Conservation (phyloP, 805 yeast species). For the Ogataea nitratoaversa region DNA sequence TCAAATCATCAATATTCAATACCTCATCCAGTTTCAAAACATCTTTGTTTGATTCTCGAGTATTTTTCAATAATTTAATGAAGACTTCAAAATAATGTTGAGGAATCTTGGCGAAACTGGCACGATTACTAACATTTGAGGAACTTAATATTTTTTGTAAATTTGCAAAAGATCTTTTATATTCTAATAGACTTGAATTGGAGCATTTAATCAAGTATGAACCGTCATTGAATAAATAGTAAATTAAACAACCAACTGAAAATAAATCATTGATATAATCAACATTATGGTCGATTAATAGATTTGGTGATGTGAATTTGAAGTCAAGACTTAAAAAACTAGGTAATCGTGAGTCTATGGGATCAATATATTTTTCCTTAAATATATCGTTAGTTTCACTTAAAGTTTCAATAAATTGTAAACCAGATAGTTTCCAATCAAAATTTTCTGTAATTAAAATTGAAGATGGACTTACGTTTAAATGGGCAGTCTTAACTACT, state of each 20-base stretch:
- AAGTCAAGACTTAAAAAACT: constrained; percentile 62
- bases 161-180: constrained; percentile 51
- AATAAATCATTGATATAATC: constrained; percentile 75
- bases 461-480: constrained; percentile 74
- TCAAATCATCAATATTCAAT: constrained; percentile 57
- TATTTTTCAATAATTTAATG: constrained; percentile 49
- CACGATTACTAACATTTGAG: constrained; percentile 40
- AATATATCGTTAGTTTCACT: constrained; percentile 42
- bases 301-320: constrained; percentile 81
- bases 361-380: constrained; percentile 62
- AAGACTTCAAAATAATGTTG: constrained; percentile 45
- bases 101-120: constrained; percentile 58
- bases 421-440: constrained; percentile 91
- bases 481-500: constrained; percentile 68
- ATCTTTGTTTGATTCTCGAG: constrained; percentile 31
- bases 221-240: constrained; percentile 53
- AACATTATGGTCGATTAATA: constrained; percentile 60
- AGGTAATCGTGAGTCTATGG: constrained; percentile 74
- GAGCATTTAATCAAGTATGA: constrained; percentile 41
- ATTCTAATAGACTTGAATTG: constrained; percentile 41
- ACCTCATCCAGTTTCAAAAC: constrained; percentile 23
- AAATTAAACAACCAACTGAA: constrained; percentile 75
- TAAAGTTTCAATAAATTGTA: constrained; percentile 48
- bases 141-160: constrained; percentile 30
- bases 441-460: constrained; percentile 76